Percentiles rank a stretch among this genome's conserved stretches.
Evolutionary conservation across 228 moss, liverwort and hornwort genomes (phyloP).

Genomic region (Sphagnum magellanicum): DNA sequence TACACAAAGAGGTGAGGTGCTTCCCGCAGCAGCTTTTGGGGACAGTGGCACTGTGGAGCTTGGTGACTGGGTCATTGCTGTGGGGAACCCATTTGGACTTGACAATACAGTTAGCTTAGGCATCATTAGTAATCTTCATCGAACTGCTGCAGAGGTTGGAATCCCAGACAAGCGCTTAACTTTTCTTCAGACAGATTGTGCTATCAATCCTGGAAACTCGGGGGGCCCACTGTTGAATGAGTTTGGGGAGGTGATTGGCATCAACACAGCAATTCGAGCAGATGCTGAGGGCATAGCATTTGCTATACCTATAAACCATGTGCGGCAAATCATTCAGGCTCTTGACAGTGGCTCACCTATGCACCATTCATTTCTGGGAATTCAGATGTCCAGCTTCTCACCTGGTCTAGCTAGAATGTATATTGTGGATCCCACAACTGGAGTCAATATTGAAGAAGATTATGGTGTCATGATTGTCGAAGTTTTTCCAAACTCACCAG

Average conservation of each 20-base stretch:
- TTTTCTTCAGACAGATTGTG: constrained; percentile 12
- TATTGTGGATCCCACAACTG: constrained; percentile 2
- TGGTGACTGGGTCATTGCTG: constrained; percentile 12
- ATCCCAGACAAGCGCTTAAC: constrained; percentile 6
- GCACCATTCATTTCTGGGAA: constrained; percentile 8
- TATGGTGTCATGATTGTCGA: constrained; percentile 7
- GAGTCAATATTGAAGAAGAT: not conserved
- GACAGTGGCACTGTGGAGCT: constrained; percentile 11
- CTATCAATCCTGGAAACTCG: constrained; percentile 10
- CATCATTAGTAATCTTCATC: constrained; percentile 14
- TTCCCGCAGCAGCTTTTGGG: constrained; percentile 5
- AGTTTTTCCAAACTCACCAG: constrained; percentile 4
- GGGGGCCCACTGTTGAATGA: constrained; percentile 9
- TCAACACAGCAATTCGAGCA: constrained; percentile 11
- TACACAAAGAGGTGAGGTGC: constrained; percentile 2
- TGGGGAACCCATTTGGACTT: constrained; percentile 11
- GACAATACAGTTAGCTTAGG: constrained; percentile 10
- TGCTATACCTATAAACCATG: constrained; percentile 11
- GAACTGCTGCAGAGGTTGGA: constrained; percentile 10
- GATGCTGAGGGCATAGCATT: constrained; percentile 11
- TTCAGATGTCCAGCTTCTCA: constrained; percentile 3
- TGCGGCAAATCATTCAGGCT: constrained; percentile 1
- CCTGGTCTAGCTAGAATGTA: constrained; percentile 1
- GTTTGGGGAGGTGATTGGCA: constrained; percentile 12
- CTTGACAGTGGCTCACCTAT: constrained; percentile 4